Base-by-base conservation (phyloP, 768 basidiomycete genomes). In the button mushroom (Agaricus bisporus) region DNA sequence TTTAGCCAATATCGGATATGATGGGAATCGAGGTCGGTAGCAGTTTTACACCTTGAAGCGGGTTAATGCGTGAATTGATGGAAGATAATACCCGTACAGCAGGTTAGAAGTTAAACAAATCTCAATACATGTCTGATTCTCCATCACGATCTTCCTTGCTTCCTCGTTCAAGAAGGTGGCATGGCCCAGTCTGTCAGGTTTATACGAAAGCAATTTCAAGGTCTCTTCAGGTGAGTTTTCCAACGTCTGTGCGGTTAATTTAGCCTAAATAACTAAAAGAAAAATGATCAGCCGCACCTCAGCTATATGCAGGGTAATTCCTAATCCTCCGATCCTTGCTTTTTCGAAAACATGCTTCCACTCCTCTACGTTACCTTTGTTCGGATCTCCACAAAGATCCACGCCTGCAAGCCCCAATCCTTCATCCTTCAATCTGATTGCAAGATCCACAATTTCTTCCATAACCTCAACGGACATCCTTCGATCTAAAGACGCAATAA, bases 21-120 rank as follows among this genome's bases (percentile, higher is more conserved):
- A 59, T 91, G 89, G 25, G 75, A 79, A 35, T 88, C 82, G 9
- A 92, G 67, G 14, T 68, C 70, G 6, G 72, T 48, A 1, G 86
- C 86, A 0, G 88, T 87, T 65, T 87, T 89, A 70, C 81, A 81
- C 36, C 87, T 22, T 88, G 56, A 14, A 4, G 47, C 12, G 25
- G 22, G 42, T 42, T 32, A 29, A 38, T 43, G 8, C 22, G 11
- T 43, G 10, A 42, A 22, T 14, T 25, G 17, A 28, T 41, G 35
- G 1, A 37, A 37, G 9, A 38, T 39, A 36, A 18, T 3, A 46
- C 8, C 69, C 84, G 49, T 63, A 87, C 82, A 90, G 58, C 10
- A 92, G 62, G 66, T 92, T 92, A 0, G 90, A 91, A 15, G 77
- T 84, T 26, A 93, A 74, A 63, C 91, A 93, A 41, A 93, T 84